Conservation (phyloP, 164 flowering plant genomes). For the Sextonia rubra region DNA sequence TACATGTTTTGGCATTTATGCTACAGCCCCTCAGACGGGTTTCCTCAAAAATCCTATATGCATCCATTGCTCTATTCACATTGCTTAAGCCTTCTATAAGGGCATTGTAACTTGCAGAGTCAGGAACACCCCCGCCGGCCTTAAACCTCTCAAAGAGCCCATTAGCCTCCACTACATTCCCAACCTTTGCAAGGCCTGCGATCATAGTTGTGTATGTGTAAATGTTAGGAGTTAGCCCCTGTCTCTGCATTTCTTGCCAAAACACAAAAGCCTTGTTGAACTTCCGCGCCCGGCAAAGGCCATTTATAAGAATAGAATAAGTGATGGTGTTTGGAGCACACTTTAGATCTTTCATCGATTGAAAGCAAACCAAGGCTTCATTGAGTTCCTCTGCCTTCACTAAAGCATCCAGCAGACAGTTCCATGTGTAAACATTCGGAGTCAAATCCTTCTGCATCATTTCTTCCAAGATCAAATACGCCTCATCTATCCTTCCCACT, state of each 20-base stretch:
- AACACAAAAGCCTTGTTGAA: constrained; percentile 93
- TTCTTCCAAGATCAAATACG: constrained; percentile 87
- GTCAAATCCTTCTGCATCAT: constrained; percentile 76
- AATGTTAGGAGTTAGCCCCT: constrained; percentile 56
- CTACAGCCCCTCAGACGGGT: constrained; percentile 61
- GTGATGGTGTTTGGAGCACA: constrained; percentile 63
- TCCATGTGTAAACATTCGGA: constrained; percentile 88
- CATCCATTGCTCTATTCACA: constrained; percentile 61
- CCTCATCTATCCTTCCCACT: constrained; percentile 92
- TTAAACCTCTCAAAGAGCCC: constrained; percentile 66
- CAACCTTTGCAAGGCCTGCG: constrained; percentile 82
- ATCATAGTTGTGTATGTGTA: constrained; percentile 85
- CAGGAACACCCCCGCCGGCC: constrained; percentile 69
- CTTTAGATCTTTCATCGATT: constrained; percentile 75
- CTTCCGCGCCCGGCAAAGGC: constrained; percentile 71
- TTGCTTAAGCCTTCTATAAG: constrained; percentile 76
- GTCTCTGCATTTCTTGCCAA: constrained; percentile 93
- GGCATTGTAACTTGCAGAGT: constrained; percentile 75
- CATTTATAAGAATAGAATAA: constrained; percentile 78
- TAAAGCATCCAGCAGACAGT: constrained; percentile 80
- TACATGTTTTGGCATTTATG: constrained; percentile 63
- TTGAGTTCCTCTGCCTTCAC: constrained; percentile 80
- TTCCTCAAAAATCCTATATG: constrained; percentile 72
- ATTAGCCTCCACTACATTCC: constrained; percentile 63
- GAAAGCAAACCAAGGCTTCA: constrained; percentile 88